Base-by-base conservation (phyloP, 257 asterid species). In the Nicotiana sylvestris region DNA sequence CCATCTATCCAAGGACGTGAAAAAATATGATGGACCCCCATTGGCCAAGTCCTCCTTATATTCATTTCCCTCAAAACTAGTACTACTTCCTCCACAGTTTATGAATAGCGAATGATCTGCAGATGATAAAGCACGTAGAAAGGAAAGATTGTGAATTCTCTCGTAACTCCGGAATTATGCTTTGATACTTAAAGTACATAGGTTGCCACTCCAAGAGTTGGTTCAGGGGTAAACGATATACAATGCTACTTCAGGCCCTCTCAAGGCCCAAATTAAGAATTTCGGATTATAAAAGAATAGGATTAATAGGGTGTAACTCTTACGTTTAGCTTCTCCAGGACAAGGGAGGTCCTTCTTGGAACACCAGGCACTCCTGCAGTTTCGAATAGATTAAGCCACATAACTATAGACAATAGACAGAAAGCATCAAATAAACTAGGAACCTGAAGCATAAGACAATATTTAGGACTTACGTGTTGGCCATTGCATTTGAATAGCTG, bases 11-110 rank as follows among this genome's bases (percentile, higher is more conserved):
- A 85, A 18, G 76, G 87, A 80, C 49, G 78, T 72, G 60, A 81
- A 85, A 32, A 89, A 95, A 87, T 83, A 89, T 25, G 99, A 78
- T 9, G 92, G 87, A 18, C 99, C 98, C 6, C 55, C 32, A 68
- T n/a, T 69, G 61, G 76, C 62, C 57, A 51, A n/a, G 87, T 96
- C 93, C 84, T 82, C 93, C 15, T 90, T 95, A 61, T 94, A 96
- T 56, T 53, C 86, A 30, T 93, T 86, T 77, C 91, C 95, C 57
- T 91, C 90, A 69, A 86, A 85, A 6, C 9, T 62, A 43, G 81
- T 83, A 67, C 83, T 82, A 6, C 51, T 12, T 85, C 99, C 99
- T 83, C 99, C 99, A 67, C 98, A 96, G 70, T 96, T 94, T 87
- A 96, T 92, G 88, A 83, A 91, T 17, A 96, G 79, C 1, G 95